These are phyloP conservation scores for Lolium multiflorum DNA, from an alignment of 176 grass and related monocot species.

Conservation along the genomic window DNA sequence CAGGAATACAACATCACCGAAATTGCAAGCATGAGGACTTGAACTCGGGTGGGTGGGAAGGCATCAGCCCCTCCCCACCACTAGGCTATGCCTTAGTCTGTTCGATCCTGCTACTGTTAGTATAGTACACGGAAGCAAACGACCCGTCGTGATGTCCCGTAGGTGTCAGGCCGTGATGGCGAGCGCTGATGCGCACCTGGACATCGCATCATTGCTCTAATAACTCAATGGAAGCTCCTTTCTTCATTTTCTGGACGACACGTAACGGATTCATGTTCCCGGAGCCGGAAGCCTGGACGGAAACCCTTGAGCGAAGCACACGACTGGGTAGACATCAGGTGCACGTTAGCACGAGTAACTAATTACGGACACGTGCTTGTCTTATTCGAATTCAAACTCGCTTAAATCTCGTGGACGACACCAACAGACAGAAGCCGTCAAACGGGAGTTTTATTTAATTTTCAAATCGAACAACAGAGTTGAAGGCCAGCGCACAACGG, in stretches of 20 bases:
- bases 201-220: background rate
- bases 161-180: background rate
- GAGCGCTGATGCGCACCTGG: background rate
- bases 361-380: background rate
- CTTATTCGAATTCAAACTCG: background rate
- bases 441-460: background rate
- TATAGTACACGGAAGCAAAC: background rate
- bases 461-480: background rate
- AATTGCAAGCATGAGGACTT: no score
- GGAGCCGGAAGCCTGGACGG: no score
- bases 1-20: no score
- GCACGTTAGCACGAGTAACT: background rate
- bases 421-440: conserved; percentile 8
- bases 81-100: no score
- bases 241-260: background rate
- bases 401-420: background rate
- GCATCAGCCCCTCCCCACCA: no score
- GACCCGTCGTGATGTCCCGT: background rate
- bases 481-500: conserved; percentile 32
- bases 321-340: background rate
- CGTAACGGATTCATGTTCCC: background rate
- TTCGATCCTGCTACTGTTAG: no score
- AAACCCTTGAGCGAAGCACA: conserved; percentile 40
- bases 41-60: no score
- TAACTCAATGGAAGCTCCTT: background rate